Percentiles rank a stretch among this genome's conserved stretches.
Conservation (phyloP, 2,329 filamentous ascomycete genomes). For the Aspergillus sp. region DNA sequence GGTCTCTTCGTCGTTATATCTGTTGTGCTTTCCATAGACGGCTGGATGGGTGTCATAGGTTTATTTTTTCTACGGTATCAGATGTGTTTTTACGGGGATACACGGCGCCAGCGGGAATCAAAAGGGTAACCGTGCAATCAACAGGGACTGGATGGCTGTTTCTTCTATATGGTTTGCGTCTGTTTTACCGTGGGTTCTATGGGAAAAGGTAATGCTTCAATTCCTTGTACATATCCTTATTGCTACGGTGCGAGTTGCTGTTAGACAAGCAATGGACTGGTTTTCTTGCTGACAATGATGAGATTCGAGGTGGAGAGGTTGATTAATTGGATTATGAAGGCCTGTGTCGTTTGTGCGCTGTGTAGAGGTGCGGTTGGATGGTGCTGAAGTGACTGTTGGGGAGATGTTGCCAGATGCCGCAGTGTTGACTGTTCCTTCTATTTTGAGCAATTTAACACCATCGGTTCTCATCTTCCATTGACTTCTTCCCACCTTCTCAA, state of each 20-base stretch:
- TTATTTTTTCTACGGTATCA: conserved; percentile 25
- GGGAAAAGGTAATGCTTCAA: conserved; percentile 14
- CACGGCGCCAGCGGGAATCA: conserved; percentile 27
- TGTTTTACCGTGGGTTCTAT: conserved; percentile 16
- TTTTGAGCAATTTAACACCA: not conserved
- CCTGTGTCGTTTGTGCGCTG: not conserved
- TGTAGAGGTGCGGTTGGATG: not conserved
- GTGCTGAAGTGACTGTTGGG: not conserved
- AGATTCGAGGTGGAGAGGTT: not conserved
- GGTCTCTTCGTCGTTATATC: conserved; percentile 15
- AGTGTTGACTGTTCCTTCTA: not conserved
- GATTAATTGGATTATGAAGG: not conserved
- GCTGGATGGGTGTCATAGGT: conserved; percentile 30
- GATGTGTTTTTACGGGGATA: conserved; percentile 25
- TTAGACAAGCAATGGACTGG: conserved; percentile 7
- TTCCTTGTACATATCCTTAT: conserved; percentile 33
- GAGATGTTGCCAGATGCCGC: not conserved
- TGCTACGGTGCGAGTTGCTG: conserved; percentile 5
- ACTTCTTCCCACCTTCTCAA: not conserved
- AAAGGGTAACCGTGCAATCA: conserved; percentile 26
- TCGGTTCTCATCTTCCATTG: no score
- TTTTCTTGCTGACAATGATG: not conserved
- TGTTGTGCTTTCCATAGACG: conserved; percentile 32
- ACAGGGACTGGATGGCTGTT: conserved; percentile 26
- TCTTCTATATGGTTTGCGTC: conserved; percentile 15